Evolutionary conservation across 1,284 basidiomycete genomes (phyloP), one percentile per base, ranked within the genome.

Genomic region (Cryptococcus depauperatus): DNA sequence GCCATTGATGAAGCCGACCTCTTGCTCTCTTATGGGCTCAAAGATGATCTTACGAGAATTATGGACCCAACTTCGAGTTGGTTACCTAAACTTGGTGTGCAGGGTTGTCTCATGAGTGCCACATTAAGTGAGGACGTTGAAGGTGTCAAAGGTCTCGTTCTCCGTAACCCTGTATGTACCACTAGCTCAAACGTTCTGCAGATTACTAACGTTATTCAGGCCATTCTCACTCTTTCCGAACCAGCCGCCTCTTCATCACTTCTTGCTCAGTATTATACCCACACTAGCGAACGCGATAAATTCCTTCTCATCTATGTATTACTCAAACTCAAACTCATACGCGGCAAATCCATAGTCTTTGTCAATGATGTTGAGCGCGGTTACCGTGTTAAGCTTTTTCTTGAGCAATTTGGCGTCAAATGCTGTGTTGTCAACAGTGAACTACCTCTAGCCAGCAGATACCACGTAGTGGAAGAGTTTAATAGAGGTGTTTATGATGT

Each of bases 401-500:
- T 99, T 43, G 95, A 98, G 65, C 92, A 97, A 69, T 98, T 97
- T 60, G 93, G 89, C 0, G 85, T 98, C 66, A 90, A 91, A 68
- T 85, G 84, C 54, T 97, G 92, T 58, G 92, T 99, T 1, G 77
- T 99, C 32, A 97, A 99, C 62, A 89, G 89, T 14, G 95, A 98
- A 70, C 73, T 99, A 38, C 95, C 95, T 0, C 74, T 97, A 48
- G 97, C 96, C 62, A 93, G 89, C 21, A 78, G 91, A 80, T 97
- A 93, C 64, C 95, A 98, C 64, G 85, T 87, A 5, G 93, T 99
- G 2, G 91, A 99, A 62, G 93, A 97, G 71, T 99, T 99, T 68
- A 97, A 99, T 73, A 89, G 91, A 60, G 95, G 95, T 6, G 88
- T 93, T 10, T 98, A 97, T 64, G 91, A 98, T 64, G 97, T 97